Evolutionary conservation across 768 basidiomycete species (phyloP).

Genomic region (Epithele typhae): DNA sequence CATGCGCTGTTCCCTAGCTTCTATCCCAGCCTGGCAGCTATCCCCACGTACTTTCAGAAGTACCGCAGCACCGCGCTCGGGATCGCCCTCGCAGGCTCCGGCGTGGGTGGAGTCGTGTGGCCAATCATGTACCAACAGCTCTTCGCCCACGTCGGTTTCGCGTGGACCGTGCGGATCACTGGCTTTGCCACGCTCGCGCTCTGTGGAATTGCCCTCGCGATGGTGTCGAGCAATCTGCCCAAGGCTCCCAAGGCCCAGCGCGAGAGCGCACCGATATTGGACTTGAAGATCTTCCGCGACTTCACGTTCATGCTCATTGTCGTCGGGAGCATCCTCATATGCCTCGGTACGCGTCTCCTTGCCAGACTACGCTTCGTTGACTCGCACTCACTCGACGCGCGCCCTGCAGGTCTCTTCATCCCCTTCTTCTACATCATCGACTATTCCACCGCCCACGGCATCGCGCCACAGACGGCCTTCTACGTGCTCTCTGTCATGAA

Average conservation of each 20-base stretch:
- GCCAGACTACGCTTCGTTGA: too few species aligned
- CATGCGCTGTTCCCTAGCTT: too few species aligned
- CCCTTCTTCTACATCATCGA: slow-evolving; percentile 71
- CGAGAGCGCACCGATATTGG: slow-evolving; percentile 19
- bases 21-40: slow-evolving; percentile 38
- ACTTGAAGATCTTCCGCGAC: slow-evolving; percentile 37
- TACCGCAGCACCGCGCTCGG: not conserved
- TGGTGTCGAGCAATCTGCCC: slow-evolving; percentile 26
- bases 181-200: slow-evolving; percentile 48
- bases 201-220: slow-evolving; percentile 42
- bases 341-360: too few species aligned
- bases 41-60: not conserved
- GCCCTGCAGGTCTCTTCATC: slow-evolving; percentile 56
- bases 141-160: slow-evolving; percentile 53
- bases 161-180: slow-evolving; percentile 57
- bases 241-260: slow-evolving; percentile 16
- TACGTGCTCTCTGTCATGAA: slow-evolving; percentile 64
- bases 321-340: slow-evolving; percentile 51
- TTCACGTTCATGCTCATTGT: slow-evolving; percentile 50
- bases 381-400: too few species aligned
- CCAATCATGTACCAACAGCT: slow-evolving; percentile 60
- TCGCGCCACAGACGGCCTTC: slow-evolving; percentile 39
- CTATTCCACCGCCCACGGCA: slow-evolving; percentile 41
- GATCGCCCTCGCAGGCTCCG: not conserved
- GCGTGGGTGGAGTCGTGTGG: slow-evolving; percentile 48